Evolutionary conservation across 1,139 yeast species (phyloP).

Genomic region (Debaryomyces robertsiae): DNA sequence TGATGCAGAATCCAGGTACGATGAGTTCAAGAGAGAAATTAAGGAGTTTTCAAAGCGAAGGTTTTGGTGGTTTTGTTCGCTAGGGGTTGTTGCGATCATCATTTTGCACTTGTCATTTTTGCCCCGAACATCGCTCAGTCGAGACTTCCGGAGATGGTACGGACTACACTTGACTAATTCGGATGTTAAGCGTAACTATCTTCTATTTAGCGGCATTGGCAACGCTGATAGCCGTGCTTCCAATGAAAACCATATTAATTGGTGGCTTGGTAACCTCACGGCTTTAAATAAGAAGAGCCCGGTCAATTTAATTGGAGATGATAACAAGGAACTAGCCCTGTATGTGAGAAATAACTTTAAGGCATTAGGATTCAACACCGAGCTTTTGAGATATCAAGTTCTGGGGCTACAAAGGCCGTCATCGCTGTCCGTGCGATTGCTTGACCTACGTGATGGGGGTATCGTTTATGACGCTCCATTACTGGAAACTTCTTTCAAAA

Average conservation of each 20-base stretch:
- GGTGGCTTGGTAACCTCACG: conserved; percentile 30
- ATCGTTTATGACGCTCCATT: conserved; percentile 31
- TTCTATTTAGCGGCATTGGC: conserved; percentile 32
- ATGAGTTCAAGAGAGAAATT: conserved; percentile 16
- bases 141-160: conserved; percentile 81
- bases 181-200: conserved; percentile 57
- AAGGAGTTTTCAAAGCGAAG: conserved; percentile 34
- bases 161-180: conserved; percentile 60
- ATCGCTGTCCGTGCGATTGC: conserved; percentile 26
- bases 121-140: conserved; percentile 81
- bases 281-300: conserved; percentile 18
- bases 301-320: conserved; percentile 30
- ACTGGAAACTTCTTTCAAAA: conserved; percentile 28
- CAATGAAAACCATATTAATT: conserved; percentile 32
- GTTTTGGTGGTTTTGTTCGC: conserved; percentile 54
- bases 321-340: conserved; percentile 28
- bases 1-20: conserved; percentile 10
- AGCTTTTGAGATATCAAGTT: conserved; percentile 21
- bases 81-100: conserved; percentile 55
- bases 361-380: conserved; percentile 31
- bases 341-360: conserved; percentile 32
- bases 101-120: conserved; percentile 71
- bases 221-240: conserved; percentile 26
- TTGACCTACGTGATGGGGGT: conserved; percentile 24
- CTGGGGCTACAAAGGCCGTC: conserved; percentile 28